Conservation (phyloP, 306 rosid genomes). For the Astragalus glycyphyllos region DNA sequence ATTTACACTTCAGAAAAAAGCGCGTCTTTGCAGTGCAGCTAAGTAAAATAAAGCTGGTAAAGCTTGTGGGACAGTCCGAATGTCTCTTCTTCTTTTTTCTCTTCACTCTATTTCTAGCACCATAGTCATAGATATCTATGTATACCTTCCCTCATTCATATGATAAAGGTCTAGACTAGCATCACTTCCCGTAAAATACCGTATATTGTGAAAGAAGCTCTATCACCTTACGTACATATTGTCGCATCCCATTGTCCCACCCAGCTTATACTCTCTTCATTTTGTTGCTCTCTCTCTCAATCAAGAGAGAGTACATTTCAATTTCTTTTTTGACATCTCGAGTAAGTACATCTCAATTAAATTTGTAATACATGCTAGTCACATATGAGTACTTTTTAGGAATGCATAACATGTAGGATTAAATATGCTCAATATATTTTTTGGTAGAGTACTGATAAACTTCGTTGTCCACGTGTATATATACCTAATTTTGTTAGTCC, state of each 20-base stretch:
- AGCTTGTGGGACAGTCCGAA: slow-evolving; percentile 97
- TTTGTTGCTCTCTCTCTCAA: too few relatives aligned
- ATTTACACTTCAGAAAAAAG: not conserved
- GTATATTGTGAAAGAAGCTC: slow-evolving; percentile 30
- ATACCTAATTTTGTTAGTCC: too few relatives aligned
- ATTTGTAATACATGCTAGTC: too few relatives aligned
- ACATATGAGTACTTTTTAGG: too few relatives aligned
- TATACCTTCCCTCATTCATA: slow-evolving; percentile 31
- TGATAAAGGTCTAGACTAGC: slow-evolving; percentile 42
- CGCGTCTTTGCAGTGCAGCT: not conserved
- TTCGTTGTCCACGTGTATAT: too few relatives aligned
- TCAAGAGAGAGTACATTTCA: too few relatives aligned
- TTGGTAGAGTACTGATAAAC: too few relatives aligned
- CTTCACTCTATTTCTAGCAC: slow-evolving; percentile 4
- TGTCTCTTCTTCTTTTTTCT: slow-evolving; percentile 61
- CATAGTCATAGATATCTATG: slow-evolving; percentile 41
- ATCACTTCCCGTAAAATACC: slow-evolving; percentile 46
- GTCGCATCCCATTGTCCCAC: slow-evolving; percentile 49
- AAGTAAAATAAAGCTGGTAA: slow-evolving; percentile 57
- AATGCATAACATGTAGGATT: too few relatives aligned
- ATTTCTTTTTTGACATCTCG: too few relatives aligned
- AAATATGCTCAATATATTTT: too few relatives aligned
- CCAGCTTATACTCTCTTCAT: not conserved
- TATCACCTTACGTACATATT: slow-evolving; percentile 47
- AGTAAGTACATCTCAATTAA: too few relatives aligned